Evolutionary conservation across 2,329 filamentous ascomycete species (phyloP).

Genomic region (Orbilia oligospora): DNA sequence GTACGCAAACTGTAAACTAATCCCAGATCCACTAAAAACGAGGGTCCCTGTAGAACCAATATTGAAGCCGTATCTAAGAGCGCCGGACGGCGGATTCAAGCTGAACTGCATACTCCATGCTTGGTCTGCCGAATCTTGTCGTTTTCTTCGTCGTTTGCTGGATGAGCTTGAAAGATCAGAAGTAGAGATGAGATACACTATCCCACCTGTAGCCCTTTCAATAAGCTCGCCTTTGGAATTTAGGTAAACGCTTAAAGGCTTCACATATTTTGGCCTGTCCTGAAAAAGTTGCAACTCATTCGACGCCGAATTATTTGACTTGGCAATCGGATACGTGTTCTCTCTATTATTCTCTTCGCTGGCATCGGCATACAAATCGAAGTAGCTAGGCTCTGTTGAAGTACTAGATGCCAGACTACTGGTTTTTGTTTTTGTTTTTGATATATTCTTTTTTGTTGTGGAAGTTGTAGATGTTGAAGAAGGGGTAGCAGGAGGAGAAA

Average conservation of each 20-base stretch:
- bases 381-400: slow-evolving; percentile 4
- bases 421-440: slow-evolving; percentile 14
- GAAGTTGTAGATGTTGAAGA: background rate
- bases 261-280: slow-evolving; percentile 10
- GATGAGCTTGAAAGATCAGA: slow-evolving; percentile 28
- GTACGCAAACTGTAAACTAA: slow-evolving; percentile 35
- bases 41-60: slow-evolving; percentile 22
- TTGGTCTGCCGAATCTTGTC: slow-evolving; percentile 9
- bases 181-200: slow-evolving; percentile 29
- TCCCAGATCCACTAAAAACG: slow-evolving; percentile 3
- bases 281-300: slow-evolving; percentile 32
- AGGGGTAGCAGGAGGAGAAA: background rate
- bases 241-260: slow-evolving; percentile 44
- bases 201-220: slow-evolving; percentile 14
- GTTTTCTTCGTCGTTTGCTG: slow-evolving; percentile 21
- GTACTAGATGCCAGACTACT: background rate
- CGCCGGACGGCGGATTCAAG: slow-evolving; percentile 19
- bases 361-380: slow-evolving; percentile 43
- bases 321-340: slow-evolving; percentile 42
- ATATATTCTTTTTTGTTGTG: slow-evolving; percentile 1
- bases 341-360: slow-evolving; percentile 8
- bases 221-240: slow-evolving; percentile 35
- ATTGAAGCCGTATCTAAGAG: slow-evolving; percentile 28
- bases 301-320: slow-evolving; percentile 25
- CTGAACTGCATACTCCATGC: slow-evolving; percentile 46